Conservation (phyloP, 169 alveolate genomes). For the Perkinsus olseni region DNA sequence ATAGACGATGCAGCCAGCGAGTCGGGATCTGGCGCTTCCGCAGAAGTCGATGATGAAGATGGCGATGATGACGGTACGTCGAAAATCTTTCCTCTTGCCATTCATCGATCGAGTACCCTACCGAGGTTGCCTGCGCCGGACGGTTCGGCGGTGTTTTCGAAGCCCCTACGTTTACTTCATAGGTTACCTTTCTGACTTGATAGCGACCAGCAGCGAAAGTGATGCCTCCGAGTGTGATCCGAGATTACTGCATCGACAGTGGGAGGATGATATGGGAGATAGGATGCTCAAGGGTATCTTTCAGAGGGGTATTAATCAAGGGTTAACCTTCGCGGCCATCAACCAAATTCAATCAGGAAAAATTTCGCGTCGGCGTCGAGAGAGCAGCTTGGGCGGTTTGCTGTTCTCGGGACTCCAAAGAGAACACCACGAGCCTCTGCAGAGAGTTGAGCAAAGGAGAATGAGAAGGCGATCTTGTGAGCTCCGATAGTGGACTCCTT, state of each 20-base stretch:
- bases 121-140: too few species aligned
- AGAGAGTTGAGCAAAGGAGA: too few species aligned
- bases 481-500: neutral
- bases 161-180: too few species aligned
- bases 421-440: too few species aligned
- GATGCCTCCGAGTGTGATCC: neutral
- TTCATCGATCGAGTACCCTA: too few species aligned
- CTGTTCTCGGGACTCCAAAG: neutral
- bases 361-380: neutral
- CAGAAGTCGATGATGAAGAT: neutral
- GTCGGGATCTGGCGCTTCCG: neutral
- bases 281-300: neutral
- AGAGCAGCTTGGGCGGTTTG: neutral
- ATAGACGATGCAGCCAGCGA: neutral
- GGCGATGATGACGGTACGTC: neutral
- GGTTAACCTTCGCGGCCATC: neutral
- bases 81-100: too few species aligned
- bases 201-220: neutral
- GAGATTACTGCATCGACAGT: neutral
- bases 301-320: neutral
- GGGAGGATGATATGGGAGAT: neutral
- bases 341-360: neutral
- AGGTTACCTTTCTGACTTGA: neutral
- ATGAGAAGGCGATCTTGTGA: neutral
- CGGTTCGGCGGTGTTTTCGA: too few species aligned